Evolutionary conservation across 805 yeast species (phyloP), one percentile per base, ranked within the genome.

Genomic region (Hanseniaspora guilliermondii): DNA sequence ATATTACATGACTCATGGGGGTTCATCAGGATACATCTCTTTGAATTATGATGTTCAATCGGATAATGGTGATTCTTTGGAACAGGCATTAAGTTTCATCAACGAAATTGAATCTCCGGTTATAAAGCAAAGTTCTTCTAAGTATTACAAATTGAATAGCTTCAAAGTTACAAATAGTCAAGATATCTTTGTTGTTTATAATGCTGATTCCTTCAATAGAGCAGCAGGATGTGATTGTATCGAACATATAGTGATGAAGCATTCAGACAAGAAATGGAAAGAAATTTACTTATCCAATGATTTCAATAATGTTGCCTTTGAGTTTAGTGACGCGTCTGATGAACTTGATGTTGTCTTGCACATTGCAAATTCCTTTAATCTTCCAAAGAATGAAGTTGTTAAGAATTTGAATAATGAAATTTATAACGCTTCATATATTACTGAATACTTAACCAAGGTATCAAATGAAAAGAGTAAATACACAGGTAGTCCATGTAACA

Each of bases 1-100:
- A 6, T 42, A 35, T 27, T 25, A 42, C 11, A 12, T 33, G 6
- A 27, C 27, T 14, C 16, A 36, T 17, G 22, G 27, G 3, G 46
- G 36, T n/a, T 21, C 11, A 11, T 42, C 46, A n/a, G 33, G 17
- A n/a, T 42, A 42, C 6, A 22, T 40, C 14, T 11, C 24, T 25
- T 25, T 50, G 12, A 25, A 36, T n/a, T 50, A 50, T 19, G 54
- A 50, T 36, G 19, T 50, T n/a, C 54, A 50, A 19, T 50, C 53
- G 2, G 37, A 33, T 3, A 30, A 49, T 17, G 35, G 22, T 16
- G 19, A 3, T 21, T 14, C 44, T 42, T 17, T 49, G 22, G 16
- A 17, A 11, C 9, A 19, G 7, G 17, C 39, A 6, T 22, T 49
- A 2, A 27, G 22, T 14, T 33, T 35, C 32, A 33, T 50, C 17